Evolutionary conservation across 1,139 yeast species (phyloP).

Genomic region (Magnusiomyces suaveolens): DNA sequence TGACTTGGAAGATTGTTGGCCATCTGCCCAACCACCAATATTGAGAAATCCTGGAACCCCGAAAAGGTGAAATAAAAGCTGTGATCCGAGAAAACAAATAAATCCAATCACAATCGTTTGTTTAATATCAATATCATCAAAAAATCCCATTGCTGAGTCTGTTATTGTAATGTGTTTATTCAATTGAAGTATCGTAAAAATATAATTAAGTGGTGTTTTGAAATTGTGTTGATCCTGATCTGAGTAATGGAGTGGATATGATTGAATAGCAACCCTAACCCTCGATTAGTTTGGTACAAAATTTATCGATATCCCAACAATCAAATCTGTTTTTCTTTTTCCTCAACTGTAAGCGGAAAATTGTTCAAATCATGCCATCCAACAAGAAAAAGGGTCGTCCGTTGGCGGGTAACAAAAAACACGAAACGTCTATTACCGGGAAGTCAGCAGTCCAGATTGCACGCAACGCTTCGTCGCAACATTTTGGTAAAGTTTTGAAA

Average conservation of each 20-base stretch:
- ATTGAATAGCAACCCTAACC: not conserved
- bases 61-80: not conserved
- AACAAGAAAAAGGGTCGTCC: not conserved
- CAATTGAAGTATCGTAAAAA: too few relatives aligned
- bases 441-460: constrained; percentile 1
- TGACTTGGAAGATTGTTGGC: not conserved
- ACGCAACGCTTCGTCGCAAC: not conserved
- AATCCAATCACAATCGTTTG: not conserved
- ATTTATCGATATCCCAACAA: not conserved
- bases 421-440: constrained; percentile 1
- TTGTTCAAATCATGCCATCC: not conserved
- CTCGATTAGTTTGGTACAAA: not conserved
- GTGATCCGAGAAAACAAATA: not conserved
- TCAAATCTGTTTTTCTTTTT: not conserved
- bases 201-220: too few relatives aligned
- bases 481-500: not conserved
- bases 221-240: too few relatives aligned
- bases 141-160: not conserved
- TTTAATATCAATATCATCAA: not conserved
- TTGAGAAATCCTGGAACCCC: not conserved
- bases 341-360: not conserved
- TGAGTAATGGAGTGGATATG: too few relatives aligned
- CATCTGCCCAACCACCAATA: not conserved
- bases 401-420: not conserved
- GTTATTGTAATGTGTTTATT: not conserved